Conservation (phyloP, 176 grass and related monocot genomes). For the Oryza punctata region DNA sequence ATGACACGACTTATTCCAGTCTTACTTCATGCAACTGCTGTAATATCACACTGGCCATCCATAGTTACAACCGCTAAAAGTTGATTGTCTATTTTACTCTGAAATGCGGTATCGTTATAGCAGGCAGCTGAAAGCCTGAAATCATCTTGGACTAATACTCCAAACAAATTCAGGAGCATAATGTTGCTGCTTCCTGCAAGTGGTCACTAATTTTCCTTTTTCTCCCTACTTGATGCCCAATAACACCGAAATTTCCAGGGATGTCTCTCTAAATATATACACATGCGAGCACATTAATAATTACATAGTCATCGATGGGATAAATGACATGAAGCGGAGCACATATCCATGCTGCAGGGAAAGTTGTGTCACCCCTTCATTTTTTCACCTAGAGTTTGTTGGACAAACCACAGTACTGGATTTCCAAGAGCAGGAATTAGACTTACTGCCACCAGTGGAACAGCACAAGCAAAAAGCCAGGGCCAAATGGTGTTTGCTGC, state of each 20-base stretch:
- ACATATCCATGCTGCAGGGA: background rate
- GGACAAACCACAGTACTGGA: slow-evolving; percentile 54
- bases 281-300: background rate
- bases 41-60: background rate
- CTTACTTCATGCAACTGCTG: background rate
- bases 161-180: background rate
- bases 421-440: slow-evolving; percentile 57
- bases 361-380: background rate
- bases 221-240: background rate
- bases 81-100: background rate
- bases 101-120: background rate
- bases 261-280: slow-evolving; percentile 29
- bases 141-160: background rate
- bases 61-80: background rate
- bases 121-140: background rate
- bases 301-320: slow-evolving; percentile 24
- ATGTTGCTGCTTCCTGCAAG: background rate
- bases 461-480: slow-evolving; percentile 45
- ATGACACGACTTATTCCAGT: background rate
- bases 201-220: background rate
- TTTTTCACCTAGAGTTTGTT: slow-evolving; percentile 54
- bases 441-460: slow-evolving; percentile 55
- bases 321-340: background rate
- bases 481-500: slow-evolving; percentile 46
- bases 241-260: slow-evolving; percentile 6